Evolutionary conservation across 2,329 filamentous ascomycete species (phyloP), one percentile per base, ranked within the genome.

Genomic region (Arthrobotrys entomopaga): DNA sequence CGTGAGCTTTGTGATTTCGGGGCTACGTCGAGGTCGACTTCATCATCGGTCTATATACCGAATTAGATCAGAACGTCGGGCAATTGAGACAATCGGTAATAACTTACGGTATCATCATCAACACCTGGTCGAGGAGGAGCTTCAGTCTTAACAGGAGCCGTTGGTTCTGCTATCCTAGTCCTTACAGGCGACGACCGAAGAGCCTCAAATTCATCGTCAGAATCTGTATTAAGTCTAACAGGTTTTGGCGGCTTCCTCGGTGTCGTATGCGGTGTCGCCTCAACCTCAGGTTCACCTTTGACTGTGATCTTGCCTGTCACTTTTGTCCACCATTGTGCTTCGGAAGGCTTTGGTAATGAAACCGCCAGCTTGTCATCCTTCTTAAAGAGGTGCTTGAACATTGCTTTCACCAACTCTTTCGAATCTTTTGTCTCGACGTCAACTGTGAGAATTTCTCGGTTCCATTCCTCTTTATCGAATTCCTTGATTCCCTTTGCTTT

Each of bases 401-500:
- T 64, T 42, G 70, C 24, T 38, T 67, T 67, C n/a, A 74, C 57
- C 7, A 74, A 63, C 38, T 67, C 70, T 22, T 63, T 72, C 16
- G 66, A 66, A 53, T 34, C 46, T n/a, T 57, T 58, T 19, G 63
- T 58, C 43, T 71, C 70, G 7, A 38, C 24, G 10, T 54, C 67
- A n/a, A 52, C 48, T 4, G 43, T 34, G 4, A 53, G 52, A 3
- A 70, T 16, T 22, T 75, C 70, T 50, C 48, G 54, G 16, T 65
- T 70, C 77, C 77, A 79, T 11, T 40, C 42, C 6, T 76, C 72
- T 34, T 72, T 79, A 54, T 86, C 81, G 74, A 87, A 87, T 7
- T 77, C 77, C 6, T 81, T 82, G 16, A 88, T 78, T 0, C 85
- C 86, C 74, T 82, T 83, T 19, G 87, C 82, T 79, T 82, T 66